Evolutionary conservation across 306 rosid species (phyloP).

Genomic region (Psophocarpus tetragonolobus): DNA sequence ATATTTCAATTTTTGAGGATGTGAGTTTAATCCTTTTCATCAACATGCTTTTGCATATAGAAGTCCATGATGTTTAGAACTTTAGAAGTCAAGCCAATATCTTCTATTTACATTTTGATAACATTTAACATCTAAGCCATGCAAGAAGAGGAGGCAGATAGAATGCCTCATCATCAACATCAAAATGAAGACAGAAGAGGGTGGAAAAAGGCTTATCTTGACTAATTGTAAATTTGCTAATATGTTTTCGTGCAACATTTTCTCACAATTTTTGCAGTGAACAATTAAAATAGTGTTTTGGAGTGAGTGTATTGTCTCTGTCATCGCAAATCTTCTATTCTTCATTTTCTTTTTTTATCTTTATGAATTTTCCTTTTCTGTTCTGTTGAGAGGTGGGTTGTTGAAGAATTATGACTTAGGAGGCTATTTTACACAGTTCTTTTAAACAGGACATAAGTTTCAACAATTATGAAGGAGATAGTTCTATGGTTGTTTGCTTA

Average conservation of each 20-base stretch:
- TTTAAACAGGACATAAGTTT: constrained; percentile 12
- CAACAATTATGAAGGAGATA: constrained; percentile 18
- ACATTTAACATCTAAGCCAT: constrained; percentile 16
- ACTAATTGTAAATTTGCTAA: not conserved
- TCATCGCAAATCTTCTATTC: not conserved
- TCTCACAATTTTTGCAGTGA: not conserved
- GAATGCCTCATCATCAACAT: not conserved
- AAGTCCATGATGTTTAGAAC: constrained; percentile 8
- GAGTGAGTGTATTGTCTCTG: not conserved
- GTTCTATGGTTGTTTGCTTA: constrained; percentile 5
- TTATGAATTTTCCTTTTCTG: not conserved
- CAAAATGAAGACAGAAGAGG: constrained; percentile 18
- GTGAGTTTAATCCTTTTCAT: constrained; percentile 46
- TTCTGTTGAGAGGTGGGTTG: constrained; percentile 20
- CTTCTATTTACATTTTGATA: constrained; percentile 30
- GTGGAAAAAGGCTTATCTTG: constrained; percentile 5
- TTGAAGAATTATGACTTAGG: constrained; percentile 26
- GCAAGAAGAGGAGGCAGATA: constrained; percentile 4
- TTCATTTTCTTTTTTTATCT: not conserved
- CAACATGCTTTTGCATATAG: constrained; percentile 19
- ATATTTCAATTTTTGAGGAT: constrained; percentile 52
- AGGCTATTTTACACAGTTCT: constrained; percentile 1
- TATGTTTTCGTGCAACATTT: not conserved
- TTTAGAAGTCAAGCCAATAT: not conserved
- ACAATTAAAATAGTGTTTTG: not conserved